phyloP scores from a whole-genome alignment of 31 red algal genomes.

The Porphyra umbilicalis region DNA sequence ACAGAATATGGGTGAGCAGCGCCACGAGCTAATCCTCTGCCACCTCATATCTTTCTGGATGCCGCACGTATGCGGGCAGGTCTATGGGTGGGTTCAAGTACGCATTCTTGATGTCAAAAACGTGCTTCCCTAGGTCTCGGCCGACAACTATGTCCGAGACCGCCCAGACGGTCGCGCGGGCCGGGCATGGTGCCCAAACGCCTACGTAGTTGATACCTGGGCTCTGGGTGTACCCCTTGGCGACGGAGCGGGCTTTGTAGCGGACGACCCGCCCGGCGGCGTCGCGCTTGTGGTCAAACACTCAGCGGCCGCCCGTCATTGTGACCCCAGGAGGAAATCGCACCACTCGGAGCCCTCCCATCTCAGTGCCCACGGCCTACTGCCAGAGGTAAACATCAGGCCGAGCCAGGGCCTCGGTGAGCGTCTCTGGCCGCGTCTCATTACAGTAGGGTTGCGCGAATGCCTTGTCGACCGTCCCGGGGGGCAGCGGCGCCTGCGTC shows the following conservation, averaged over 20 bases:
- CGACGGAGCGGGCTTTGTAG: conserved; percentile 19
- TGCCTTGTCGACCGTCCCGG: not conserved
- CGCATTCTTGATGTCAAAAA: conserved; percentile 29
- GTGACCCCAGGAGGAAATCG: not conserved
- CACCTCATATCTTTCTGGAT: conserved; percentile 6
- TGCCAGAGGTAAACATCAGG: not conserved
- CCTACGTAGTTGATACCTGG: conserved; percentile 24
- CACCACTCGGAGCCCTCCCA: not conserved
- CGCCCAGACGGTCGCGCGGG: conserved; percentile 9
- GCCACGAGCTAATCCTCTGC: too few species aligned
- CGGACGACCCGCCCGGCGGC: not conserved
- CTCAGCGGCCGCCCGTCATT: conserved; percentile 7
- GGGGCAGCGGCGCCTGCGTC: too few species aligned
- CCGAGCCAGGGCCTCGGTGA: not conserved
- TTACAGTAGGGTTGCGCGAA: not conserved
- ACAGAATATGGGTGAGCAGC: conserved; percentile 29
- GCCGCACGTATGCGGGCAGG: conserved; percentile 29
- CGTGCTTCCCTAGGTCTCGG: not conserved
- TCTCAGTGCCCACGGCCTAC: not conserved
- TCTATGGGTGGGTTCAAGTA: conserved; percentile 24
- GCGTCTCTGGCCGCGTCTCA: not conserved
- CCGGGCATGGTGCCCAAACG: conserved; percentile 21
- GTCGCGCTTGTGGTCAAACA: conserved; percentile 28
- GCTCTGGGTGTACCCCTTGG: conserved; percentile 19
- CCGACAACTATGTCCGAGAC: conserved; percentile 2